Base-by-base conservation (phyloP, 208 protist species). In the Balamuthia mandrillaris region DNA sequence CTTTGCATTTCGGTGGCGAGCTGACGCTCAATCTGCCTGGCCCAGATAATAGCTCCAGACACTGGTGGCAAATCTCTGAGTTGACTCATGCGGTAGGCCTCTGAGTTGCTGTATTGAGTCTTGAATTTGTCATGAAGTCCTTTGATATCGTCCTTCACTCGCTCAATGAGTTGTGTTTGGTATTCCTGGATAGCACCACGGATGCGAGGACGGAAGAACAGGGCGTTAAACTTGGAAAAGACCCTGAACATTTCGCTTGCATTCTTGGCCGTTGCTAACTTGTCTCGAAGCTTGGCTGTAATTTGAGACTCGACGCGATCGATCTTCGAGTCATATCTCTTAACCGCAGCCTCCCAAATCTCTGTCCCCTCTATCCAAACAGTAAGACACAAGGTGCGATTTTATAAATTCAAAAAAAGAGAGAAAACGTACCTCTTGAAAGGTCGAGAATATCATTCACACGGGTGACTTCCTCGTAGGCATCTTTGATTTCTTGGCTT, bases 241-340 rank as follows among this genome's bases (percentile, higher is more conserved):
- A 95, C 92, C 52, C 93, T 86, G 74, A 96, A 96, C 95, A 96
- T 96, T 77, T 96, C 94, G 52, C 87, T 94, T 3, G 94, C 92
- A 70, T 82, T 95, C 52, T 91, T 87, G 1, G 94, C 94, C 18
- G 79, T 85, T 2, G 87, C 90, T 12, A 96, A 88, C 86, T 89
- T 86, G 54, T 95, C 93, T 41, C 89, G 70, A 4, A 96, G 86
- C 42, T 82, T 86, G 1, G 49, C 47, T 0, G 86, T 94, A 63
- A 96, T 94, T 3, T 90, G 75, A n/a, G 85, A 68, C 78, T 96
- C 95, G 16, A 96, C 93, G 35, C 77, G 78, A 31, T 93, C 93
- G 4, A 96, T 90, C 42, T 39, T 54, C 21, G 29, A 77, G 37
- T 95, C 85, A 70, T 96, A 96, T 33, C 52, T 45, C 35, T 89